These are phyloP conservation scores for Filobasidium floriforme DNA, from an alignment of 768 basidiomycete genomes.

Conservation along the genomic window DNA sequence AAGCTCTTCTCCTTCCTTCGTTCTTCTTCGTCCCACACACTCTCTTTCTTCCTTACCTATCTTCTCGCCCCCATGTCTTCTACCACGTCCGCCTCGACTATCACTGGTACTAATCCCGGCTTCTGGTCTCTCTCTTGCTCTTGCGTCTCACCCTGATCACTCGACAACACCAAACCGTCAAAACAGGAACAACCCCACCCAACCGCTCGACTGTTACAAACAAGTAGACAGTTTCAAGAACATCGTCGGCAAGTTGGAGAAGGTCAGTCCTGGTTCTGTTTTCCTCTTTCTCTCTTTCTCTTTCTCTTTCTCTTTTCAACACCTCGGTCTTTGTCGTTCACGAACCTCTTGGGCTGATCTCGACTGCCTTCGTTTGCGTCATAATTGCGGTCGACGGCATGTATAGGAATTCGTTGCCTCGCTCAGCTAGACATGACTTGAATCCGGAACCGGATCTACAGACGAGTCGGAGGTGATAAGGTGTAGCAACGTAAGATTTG, in stretches of 20 bases:
- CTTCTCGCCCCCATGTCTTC: neutral
- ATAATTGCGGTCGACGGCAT: neutral
- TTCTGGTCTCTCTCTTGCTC: no score
- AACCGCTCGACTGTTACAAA: constrained; percentile 45
- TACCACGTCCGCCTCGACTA: no score
- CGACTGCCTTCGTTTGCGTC: neutral
- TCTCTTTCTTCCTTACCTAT: no score
- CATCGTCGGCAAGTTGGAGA: constrained; percentile 44
- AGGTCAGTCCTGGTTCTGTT: constrained; percentile 30
- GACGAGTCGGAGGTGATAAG: no score
- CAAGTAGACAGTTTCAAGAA: constrained; percentile 44
- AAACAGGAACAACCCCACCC: constrained; percentile 35
- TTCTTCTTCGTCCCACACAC: no score
- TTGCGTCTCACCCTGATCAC: neutral
- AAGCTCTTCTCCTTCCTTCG: neutral
- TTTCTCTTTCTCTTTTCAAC: neutral
- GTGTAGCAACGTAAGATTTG: no score
- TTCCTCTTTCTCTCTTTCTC: neutral
- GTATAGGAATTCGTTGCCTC: constrained; percentile 24
- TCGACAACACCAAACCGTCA: neutral
- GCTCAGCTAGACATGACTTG: constrained; percentile 17
- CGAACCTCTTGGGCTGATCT: neutral
- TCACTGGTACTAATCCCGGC: no score
- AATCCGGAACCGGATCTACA: no score
- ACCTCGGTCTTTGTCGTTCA: neutral